Evolutionary conservation across 495 filamentous ascomycete species (phyloP), one percentile per base, ranked within the genome.

Genomic region (Aspergillus indologenus): DNA sequence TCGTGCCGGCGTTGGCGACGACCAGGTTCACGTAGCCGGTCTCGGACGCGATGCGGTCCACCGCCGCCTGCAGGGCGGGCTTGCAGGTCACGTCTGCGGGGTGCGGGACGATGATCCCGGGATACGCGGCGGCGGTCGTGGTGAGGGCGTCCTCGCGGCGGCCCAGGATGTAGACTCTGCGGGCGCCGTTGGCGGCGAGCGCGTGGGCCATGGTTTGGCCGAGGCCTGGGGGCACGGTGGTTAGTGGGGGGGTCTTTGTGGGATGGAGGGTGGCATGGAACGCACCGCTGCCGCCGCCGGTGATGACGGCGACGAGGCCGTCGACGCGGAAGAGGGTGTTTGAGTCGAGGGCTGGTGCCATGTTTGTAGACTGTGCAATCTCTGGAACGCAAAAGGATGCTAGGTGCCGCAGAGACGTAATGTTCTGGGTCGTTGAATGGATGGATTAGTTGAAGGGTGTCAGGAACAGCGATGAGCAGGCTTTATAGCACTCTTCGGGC

Each of bases 11-110:
- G 68, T 90, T 90, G 62, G 84, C 85, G 20, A 89, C 74, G 0
- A 90, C 66, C 40, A 90, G 67, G 65, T 90, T 85, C 18, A 89
- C 72, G 55, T 80, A 82, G 11, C 80, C 83, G 3, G 70, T 71
- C 24, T 88, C 83, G 5, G 72, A 64, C 34, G 77, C 68, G 43
- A 89, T 74, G 1, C 76, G 61, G 1, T 72, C 62, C 22, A 77
- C 84, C 12, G 83, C 78, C n/a, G 69, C 65, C 53, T 81, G 63
- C 0, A 90, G 76, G 5, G 79, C 81, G 46, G 83, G 79, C 56
- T 83, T 81, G 4, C 83, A 88, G 8, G 85, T 83, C 15, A 89
- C 81, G 61, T 90, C 87, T 60, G 84, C 85, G 57, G 71, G 65
- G 23, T 89, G 58, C 5, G 87, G 85, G 45, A 86, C 69, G 50